A percentile compares a stretch with the other conserved stretches of the same genome.
Conservation (phyloP, 2,329 filamentous ascomycete species). For the Cladosporium sphaerospermum region DNA sequence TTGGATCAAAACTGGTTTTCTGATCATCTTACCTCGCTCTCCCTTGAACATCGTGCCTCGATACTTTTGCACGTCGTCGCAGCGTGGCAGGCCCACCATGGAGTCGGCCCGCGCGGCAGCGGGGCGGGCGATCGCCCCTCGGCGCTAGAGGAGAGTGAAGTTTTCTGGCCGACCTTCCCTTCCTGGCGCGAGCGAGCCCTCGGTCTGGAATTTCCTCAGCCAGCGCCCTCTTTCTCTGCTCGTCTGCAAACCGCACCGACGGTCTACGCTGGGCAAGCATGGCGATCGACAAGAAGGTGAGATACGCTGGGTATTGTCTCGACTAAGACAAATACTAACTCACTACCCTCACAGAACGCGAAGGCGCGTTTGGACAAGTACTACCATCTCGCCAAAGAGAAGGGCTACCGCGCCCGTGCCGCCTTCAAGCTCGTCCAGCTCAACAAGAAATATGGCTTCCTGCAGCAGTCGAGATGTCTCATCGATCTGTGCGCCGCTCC, state of each 20-base stretch:
- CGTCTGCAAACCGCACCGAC: background rate
- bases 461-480: slow-evolving; percentile 93
- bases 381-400: slow-evolving; percentile 98
- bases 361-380: slow-evolving; percentile 98
- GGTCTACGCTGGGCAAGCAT: slow-evolving; percentile 43
- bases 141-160: slow-evolving; percentile 1
- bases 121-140: background rate
- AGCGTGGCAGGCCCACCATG: no score
- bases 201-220: background rate
- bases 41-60: no score
- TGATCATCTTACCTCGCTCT: no score
- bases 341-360: slow-evolving; percentile 55
- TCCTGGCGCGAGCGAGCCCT: background rate
- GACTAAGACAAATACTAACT: slow-evolving; percentile 24
- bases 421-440: slow-evolving; percentile 97
- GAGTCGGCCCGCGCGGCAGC: background rate
- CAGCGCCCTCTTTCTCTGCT: background rate
- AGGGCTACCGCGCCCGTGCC: slow-evolving; percentile 90
- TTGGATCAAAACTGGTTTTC: no score
- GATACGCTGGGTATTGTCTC: background rate
- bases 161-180: background rate
- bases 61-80: no score
- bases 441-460: slow-evolving; percentile 98
- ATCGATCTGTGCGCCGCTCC: slow-evolving; percentile 97
- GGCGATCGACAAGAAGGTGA: slow-evolving; percentile 91